Base-by-base conservation (phyloP, 2,329 filamentous ascomycete genomes). In the Pseudocercospora pini-densiflorae region DNA sequence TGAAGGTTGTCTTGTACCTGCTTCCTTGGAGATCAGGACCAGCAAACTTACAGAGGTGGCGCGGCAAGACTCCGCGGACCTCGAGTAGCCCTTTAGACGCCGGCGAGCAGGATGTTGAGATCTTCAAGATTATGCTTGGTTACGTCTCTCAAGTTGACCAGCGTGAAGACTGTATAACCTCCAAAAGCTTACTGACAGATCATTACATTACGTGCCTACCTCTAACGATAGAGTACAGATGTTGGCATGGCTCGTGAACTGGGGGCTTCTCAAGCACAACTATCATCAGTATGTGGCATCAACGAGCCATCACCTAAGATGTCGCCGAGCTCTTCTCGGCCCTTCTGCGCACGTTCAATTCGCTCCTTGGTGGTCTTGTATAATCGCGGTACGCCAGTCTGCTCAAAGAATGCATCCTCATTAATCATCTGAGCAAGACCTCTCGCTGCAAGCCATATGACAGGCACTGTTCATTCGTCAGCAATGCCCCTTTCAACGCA, bases 361-460 rank as follows among this genome's bases (percentile, higher is more conserved):
- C 68, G 53, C 16, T 68, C 65, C n/a, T 63, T 64, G 12, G 69
- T 68, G 8, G 69, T 71, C 60, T 68, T 68, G 67, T 66, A 67
- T 9, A 66, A 53, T 19, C 61, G 59, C 1, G 68, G 69, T n/a
- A 71, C 21, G 9, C 54, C 60, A 19, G 62, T 68, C 27, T 70
- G 59, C 24, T 68, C 66, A 24, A 67, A 70, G 1, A 62, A 36
- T 8, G 36, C 59, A 14, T 57, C 45, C 6, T 65, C 59, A 36
- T 62, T 65, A 14, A 64, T 47, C 81, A 85, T 84, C 29, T 74
- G 69, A 1, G 78, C 80, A 9, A 84, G 53, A 0, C 77, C 81
- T 66, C 81, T 79, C 5, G 78, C 78, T 8, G 77, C 71, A 0
- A 82, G 73, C 33, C 81, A 81, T 21, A 84, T 79, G 23, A 82